Percentiles rank a stretch among this genome's conserved stretches.
Conservation (phyloP, 2,329 filamentous ascomycete genomes). For the Colletotrichum siamense region DNA sequence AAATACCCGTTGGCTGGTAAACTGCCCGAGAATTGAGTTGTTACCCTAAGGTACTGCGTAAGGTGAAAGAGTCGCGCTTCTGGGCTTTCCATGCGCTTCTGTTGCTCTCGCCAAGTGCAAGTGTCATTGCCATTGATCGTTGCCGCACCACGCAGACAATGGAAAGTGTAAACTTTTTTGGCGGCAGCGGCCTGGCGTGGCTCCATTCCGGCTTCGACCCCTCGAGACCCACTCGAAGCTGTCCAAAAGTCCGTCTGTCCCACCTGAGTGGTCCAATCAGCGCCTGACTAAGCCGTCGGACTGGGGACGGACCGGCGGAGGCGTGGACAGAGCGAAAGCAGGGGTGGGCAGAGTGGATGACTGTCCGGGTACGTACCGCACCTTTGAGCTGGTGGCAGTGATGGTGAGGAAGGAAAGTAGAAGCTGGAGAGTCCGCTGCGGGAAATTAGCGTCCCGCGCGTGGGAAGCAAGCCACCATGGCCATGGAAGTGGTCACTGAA, state of each 20-base stretch:
- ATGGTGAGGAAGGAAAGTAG: neutral
- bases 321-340: neutral
- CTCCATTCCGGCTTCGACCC: neutral
- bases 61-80: neutral
- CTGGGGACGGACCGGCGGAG: neutral
- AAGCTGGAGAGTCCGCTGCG: neutral
- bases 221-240: neutral
- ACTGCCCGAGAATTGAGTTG: neutral
- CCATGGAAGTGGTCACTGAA: neutral
- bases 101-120: neutral
- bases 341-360: neutral
- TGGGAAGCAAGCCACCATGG: neutral
- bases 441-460: neutral
- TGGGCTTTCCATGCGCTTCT: neutral
- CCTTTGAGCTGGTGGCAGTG: neutral
- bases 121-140: neutral
- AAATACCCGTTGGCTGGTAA: neutral
- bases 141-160: neutral
- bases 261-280: neutral
- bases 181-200: neutral
- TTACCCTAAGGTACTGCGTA: no score
- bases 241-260: neutral
- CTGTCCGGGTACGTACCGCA: neutral
- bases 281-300: neutral
- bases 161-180: neutral